A percentile compares a stretch with the other conserved stretches of the same genome.
Conservation (phyloP, 192 early-diverging fungal species). For the Backusella parvicylindrica region DNA sequence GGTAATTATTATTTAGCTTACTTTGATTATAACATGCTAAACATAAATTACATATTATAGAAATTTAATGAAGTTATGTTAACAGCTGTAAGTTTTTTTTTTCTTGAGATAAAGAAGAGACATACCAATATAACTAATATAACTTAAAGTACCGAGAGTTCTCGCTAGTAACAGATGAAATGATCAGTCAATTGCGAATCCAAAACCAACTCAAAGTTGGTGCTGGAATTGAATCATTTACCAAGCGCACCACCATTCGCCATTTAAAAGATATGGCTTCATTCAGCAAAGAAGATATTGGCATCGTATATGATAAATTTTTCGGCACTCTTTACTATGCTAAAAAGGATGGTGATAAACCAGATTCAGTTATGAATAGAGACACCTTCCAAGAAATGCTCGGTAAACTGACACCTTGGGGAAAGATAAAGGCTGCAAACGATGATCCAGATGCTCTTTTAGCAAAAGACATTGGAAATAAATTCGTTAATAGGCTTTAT, state of each 20-base stretch:
- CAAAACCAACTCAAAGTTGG: constrained; percentile 75
- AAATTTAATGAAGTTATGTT: constrained; percentile 92
- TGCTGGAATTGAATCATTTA: constrained; percentile 76
- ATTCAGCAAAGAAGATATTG: constrained; percentile 74
- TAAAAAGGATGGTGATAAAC: constrained; percentile 15
- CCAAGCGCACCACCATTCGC: constrained; percentile 73
- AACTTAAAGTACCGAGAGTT: constrained; percentile 70
- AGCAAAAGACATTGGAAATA: neutral
- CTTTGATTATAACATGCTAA: neutral
- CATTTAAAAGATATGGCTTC: constrained; percentile 59
- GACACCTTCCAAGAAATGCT: constrained; percentile 62
- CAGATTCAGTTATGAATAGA: constrained; percentile 38
- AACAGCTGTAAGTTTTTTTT: constrained; percentile 46
- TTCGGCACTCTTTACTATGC: constrained; percentile 66
- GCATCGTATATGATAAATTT: constrained; percentile 74
- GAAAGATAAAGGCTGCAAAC: constrained; percentile 24
- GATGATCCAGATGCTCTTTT: neutral
- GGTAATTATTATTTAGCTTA: neutral
- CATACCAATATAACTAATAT: neutral
- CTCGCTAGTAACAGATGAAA: constrained; percentile 62
- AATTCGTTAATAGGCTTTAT: constrained; percentile 25
- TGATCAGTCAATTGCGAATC: constrained; percentile 66
- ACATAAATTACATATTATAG: neutral
- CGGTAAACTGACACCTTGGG: constrained; percentile 53
- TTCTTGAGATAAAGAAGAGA: neutral